These are phyloP conservation scores for Saccharomycopsis capsularis DNA, from an alignment of 805 yeast genomes.

Conservation along the genomic window DNA sequence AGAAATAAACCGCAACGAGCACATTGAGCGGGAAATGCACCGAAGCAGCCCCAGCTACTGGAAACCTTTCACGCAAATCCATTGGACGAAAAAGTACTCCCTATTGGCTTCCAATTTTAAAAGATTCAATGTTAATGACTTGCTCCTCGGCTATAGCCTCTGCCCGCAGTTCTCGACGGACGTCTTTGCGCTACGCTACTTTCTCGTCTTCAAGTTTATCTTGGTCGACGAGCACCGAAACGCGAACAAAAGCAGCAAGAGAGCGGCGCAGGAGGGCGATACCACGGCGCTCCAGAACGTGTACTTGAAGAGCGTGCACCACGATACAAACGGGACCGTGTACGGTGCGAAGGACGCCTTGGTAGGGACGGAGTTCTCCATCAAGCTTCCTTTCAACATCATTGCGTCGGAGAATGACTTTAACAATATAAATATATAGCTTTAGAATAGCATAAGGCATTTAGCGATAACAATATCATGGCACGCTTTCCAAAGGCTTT, in stretches of 20 bases:
- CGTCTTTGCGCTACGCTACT: slow-evolving; percentile 35
- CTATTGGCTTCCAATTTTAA: slow-evolving; percentile 8
- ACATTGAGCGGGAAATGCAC: slow-evolving; percentile 11
- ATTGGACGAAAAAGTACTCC: slow-evolving; percentile 17
- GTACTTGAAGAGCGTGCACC: slow-evolving; percentile 27
- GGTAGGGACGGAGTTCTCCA: slow-evolving; percentile 36
- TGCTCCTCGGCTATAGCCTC: slow-evolving; percentile 16
- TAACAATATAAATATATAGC: slow-evolving; percentile 1
- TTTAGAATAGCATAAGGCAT: no score
- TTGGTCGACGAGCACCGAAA: slow-evolving; percentile 25
- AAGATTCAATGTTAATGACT: slow-evolving; percentile 16
- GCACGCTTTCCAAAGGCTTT: no score
- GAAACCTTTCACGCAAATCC: slow-evolving; percentile 13
- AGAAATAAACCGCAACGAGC: slow-evolving; percentile 14
- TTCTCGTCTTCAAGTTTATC: slow-evolving; percentile 32
- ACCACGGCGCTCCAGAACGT: slow-evolving; percentile 1
- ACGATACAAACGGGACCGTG: slow-evolving; percentile 33
- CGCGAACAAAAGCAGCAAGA: slow-evolving; percentile 19
- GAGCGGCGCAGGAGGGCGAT: slow-evolving; percentile 23
- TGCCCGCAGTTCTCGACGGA: slow-evolving; percentile 36
- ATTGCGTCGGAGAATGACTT: slow-evolving; percentile 29
- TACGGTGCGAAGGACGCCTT: slow-evolving; percentile 30
- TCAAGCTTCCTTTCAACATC: slow-evolving; percentile 39
- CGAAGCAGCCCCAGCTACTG: slow-evolving; percentile 18
- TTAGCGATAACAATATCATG: no score